phyloP scores from a whole-genome alignment of 768 basidiomycete species.

The Mycena capillaripes region DNA sequence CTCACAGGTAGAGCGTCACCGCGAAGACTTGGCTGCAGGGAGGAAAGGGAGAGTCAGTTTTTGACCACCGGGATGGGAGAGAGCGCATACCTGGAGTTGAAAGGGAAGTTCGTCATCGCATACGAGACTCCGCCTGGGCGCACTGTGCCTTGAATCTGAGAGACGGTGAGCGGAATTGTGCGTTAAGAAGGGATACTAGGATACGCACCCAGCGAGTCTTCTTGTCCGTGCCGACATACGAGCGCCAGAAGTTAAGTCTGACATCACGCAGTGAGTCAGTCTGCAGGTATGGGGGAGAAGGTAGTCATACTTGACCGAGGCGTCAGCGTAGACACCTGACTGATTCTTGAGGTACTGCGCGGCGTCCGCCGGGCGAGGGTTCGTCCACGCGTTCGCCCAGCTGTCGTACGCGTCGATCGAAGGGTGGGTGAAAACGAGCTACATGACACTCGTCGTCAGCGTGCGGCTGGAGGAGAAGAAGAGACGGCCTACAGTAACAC shows the following conservation, averaged over 20 bases:
- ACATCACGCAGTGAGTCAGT: background rate
- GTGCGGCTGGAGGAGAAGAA: background rate
- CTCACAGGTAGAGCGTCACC: constrained; percentile 72
- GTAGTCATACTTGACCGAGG: constrained; percentile 63
- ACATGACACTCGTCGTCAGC: background rate
- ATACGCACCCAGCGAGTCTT: constrained; percentile 63
- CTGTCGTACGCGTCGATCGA: constrained; percentile 75
- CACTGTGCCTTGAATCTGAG: constrained; percentile 72
- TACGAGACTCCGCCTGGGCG: constrained; percentile 69
- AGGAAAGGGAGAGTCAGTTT: background rate
- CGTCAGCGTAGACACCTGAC: constrained; percentile 69
- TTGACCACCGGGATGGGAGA: background rate
- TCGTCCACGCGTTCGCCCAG: constrained; percentile 70
- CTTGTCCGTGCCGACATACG: constrained; percentile 60
- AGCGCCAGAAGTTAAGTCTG: constrained; percentile 75
- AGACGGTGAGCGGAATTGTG: background rate
- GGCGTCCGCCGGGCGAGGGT: constrained; percentile 68
- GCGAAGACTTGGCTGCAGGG: constrained; percentile 65
- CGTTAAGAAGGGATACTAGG: background rate
- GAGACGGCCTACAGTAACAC: constrained; percentile 66
- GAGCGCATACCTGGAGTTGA: constrained; percentile 56
- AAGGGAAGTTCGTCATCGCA: constrained; percentile 62
- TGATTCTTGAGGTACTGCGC: constrained; percentile 65
- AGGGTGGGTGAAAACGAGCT: constrained; percentile 77
- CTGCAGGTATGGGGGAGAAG: background rate